Percentiles rank a stretch among this genome's conserved stretches.
Conservation (phyloP, 2,329 filamentous ascomycete genomes). For the Conoideocrella luteorostrata region DNA sequence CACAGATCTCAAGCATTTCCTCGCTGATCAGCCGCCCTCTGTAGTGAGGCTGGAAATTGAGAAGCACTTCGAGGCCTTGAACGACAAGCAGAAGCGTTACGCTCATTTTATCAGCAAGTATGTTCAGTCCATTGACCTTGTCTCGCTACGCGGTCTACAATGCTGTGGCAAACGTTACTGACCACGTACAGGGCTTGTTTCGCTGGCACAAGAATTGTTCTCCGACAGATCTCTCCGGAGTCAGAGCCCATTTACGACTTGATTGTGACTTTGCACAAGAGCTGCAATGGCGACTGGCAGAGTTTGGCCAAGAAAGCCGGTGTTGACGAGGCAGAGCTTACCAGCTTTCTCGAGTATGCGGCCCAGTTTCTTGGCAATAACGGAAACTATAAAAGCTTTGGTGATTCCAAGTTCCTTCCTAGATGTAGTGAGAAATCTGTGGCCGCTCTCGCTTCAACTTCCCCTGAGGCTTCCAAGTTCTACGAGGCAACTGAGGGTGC, state of each 20-base stretch:
- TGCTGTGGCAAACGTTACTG: background rate
- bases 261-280: constrained; percentile 65
- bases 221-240: constrained; percentile 76
- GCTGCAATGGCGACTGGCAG: constrained; percentile 64
- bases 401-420: constrained; percentile 78
- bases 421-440: constrained; percentile 59
- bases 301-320: constrained; percentile 57
- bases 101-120: constrained; percentile 83
- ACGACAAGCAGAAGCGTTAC: constrained; percentile 76
- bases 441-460: constrained; percentile 55
- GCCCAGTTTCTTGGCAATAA: constrained; percentile 73
- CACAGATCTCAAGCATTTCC: constrained; percentile 65
- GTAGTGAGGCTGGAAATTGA: constrained; percentile 85
- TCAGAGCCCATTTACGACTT: constrained; percentile 76
- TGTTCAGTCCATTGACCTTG: constrained; percentile 14
- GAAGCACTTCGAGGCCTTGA: constrained; percentile 79
- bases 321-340: constrained; percentile 57
- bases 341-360: constrained; percentile 68
- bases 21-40: constrained; percentile 84
- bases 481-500: constrained; percentile 64
- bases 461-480: constrained; percentile 53
- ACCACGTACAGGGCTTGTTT: constrained; percentile 58
- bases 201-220: constrained; percentile 68
- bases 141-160: background rate
- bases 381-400: constrained; percentile 84